Evolutionary conservation across 1,139 yeast species (phyloP).

Genomic region (Zygotorulaspora mrakii): DNA sequence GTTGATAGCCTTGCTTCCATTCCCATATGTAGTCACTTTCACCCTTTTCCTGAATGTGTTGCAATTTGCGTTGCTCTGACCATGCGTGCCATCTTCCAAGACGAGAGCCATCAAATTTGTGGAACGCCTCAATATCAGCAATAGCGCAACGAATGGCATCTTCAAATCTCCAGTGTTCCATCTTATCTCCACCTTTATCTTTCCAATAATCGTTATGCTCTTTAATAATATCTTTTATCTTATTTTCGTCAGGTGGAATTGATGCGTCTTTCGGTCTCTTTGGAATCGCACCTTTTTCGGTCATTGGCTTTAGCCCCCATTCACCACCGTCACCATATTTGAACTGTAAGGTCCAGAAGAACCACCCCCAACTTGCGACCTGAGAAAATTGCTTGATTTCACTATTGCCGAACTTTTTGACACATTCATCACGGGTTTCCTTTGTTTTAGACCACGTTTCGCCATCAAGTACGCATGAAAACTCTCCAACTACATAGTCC

Average conservation of each 20-base stretch:
- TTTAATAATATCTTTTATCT: constrained; percentile 41
- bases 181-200: constrained; percentile 53
- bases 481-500: constrained; percentile 84
- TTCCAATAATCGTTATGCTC: constrained; percentile 70
- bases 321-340: constrained; percentile 90
- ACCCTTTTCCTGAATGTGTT: constrained; percentile 59
- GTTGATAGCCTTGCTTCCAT: constrained; percentile 79
- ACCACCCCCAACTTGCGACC: constrained; percentile 60
- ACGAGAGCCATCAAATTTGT: constrained; percentile 61
- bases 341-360: constrained; percentile 90
- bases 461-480: constrained; percentile 80
- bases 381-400: constrained; percentile 49
- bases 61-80: constrained; percentile 51
- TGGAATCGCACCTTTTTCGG: constrained; percentile 59
- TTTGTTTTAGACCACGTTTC: constrained; percentile 60
- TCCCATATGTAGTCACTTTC: constrained; percentile 66
- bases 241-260: constrained; percentile 44
- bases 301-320: constrained; percentile 88
- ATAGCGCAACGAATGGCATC: constrained; percentile 77
- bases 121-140: constrained; percentile 66
- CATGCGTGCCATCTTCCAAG: constrained; percentile 73
- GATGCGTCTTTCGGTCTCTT: constrained; percentile 34
- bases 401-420: constrained; percentile 44
- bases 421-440: constrained; percentile 46
- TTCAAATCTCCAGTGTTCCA: constrained; percentile 75